These are phyloP conservation scores for Dictyostelium firmibasis DNA, from an alignment of 78 protist species.

Conservation along the genomic window DNA sequence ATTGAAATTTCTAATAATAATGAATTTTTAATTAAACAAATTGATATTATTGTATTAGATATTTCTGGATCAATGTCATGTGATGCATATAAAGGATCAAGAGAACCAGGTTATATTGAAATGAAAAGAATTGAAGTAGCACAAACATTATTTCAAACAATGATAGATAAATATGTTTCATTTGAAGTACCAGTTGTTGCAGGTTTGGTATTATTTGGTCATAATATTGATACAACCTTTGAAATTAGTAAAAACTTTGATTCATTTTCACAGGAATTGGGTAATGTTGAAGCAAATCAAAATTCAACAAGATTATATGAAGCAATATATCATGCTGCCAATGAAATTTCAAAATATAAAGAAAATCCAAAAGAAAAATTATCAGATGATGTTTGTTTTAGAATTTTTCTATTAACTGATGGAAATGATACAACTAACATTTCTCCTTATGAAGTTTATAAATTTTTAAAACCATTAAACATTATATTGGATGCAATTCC, in stretches of 20 bases:
- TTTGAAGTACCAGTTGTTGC: neutral
- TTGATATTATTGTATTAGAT: neutral
- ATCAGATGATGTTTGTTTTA: neutral
- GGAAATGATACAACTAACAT: constrained; percentile 20
- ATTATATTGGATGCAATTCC: constrained; percentile 44
- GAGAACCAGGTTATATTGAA: neutral
- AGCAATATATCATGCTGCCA: constrained; percentile 30
- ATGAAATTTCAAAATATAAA: neutral
- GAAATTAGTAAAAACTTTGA: constrained; percentile 27
- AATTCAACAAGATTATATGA: constrained; percentile 29
- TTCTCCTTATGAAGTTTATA: neutral
- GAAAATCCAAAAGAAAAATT: neutral
- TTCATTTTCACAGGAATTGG: constrained; percentile 39
- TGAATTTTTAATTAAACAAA: neutral
- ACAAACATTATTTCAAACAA: constrained; percentile 39
- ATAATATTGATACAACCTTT: neutral
- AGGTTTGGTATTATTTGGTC: constrained; percentile 54
- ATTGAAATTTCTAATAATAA: neutral
- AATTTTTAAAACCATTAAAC: neutral
- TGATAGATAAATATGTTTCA: constrained; percentile 18
- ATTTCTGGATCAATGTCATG: neutral
- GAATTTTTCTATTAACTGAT: constrained; percentile 47
- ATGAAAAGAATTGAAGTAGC: constrained; percentile 16
- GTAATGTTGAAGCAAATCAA: constrained; percentile 8
- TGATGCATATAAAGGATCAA: neutral